phyloP scores from a whole-genome alignment of 257 asterid species.

The Nicotiana benthamiana region DNA sequence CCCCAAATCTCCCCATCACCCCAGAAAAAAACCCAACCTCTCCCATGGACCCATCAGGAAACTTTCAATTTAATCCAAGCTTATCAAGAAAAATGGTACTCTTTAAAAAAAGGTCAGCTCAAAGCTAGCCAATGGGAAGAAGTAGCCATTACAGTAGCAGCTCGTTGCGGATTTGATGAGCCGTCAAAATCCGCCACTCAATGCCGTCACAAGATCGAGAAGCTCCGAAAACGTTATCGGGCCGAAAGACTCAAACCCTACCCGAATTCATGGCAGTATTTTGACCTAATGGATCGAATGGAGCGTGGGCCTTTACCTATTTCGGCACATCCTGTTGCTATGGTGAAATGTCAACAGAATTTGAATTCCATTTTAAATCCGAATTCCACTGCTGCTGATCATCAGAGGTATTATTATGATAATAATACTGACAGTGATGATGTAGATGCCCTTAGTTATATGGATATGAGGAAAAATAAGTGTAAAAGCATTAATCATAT shows the following conservation, averaged over 20 bases:
- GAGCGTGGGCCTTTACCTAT: slow-evolving; percentile 80
- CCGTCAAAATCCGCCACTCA: slow-evolving; percentile 81
- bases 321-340: slow-evolving; percentile 46
- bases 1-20: slow-evolving; percentile 15
- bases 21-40: slow-evolving; percentile 50
- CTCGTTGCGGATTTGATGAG: slow-evolving; percentile 66
- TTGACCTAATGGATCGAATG: slow-evolving; percentile 76
- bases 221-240: slow-evolving; percentile 80
- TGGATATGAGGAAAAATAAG: slow-evolving; percentile 34
- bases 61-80: slow-evolving; percentile 75
- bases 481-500: slow-evolving; percentile 45
- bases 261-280: slow-evolving; percentile 76
- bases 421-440: slow-evolving; percentile 38
- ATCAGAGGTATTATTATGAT: not conserved
- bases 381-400: slow-evolving; percentile 6
- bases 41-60: slow-evolving; percentile 85
- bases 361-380: not conserved
- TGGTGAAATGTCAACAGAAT: slow-evolving; percentile 23
- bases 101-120: slow-evolving; percentile 76
- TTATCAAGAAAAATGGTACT: slow-evolving; percentile 90
- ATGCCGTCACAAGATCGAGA: slow-evolving; percentile 95
- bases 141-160: slow-evolving; percentile 64
- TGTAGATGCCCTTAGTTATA: slow-evolving; percentile 17
- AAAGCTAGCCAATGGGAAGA: slow-evolving; percentile 87
- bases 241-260: slow-evolving; percentile 56